These are phyloP conservation scores for Pseudocercospora fuligena DNA, from an alignment of 2,329 filamentous ascomycete species.

Conservation along the genomic window DNA sequence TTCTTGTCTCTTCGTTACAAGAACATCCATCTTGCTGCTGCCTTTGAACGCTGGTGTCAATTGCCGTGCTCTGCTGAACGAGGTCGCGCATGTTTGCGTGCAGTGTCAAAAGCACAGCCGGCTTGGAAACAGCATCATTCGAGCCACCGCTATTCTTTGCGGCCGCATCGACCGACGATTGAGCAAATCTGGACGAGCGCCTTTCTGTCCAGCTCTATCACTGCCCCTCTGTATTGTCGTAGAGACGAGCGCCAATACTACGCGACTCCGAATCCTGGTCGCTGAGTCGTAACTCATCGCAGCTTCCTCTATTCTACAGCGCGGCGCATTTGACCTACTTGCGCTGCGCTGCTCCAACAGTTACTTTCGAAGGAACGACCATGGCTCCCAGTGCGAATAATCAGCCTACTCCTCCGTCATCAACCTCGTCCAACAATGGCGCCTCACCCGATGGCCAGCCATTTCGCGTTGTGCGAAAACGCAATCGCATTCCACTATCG, in stretches of 20 bases:
- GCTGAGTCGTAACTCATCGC: not conserved
- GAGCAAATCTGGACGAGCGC: not conserved
- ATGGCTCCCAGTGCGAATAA: constrained; percentile 4
- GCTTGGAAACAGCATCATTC: not conserved
- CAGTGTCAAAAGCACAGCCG: not conserved
- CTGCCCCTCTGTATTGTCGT: not conserved
- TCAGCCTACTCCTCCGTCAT: constrained; percentile 73
- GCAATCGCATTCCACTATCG: constrained; percentile 88
- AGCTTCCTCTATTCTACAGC: not conserved
- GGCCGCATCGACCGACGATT: not conserved
- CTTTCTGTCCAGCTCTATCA: not conserved
- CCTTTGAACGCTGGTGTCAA: no score
- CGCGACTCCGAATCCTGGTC: not conserved
- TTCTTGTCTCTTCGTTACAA: not conserved
- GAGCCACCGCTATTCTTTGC: constrained; percentile 1
- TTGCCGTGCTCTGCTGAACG: no score
- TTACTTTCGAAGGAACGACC: not conserved
- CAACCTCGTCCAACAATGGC: constrained; percentile 74
- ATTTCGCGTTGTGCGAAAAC: constrained; percentile 85
- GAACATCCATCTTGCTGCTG: no score
- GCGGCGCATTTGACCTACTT: not conserved
- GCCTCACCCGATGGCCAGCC: constrained; percentile 80
- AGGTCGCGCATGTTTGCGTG: no score
- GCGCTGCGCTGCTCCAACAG: not conserved
- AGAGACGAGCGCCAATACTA: not conserved